Conservation (phyloP, 805 yeast species). For the Hanseniaspora occidentalis region DNA sequence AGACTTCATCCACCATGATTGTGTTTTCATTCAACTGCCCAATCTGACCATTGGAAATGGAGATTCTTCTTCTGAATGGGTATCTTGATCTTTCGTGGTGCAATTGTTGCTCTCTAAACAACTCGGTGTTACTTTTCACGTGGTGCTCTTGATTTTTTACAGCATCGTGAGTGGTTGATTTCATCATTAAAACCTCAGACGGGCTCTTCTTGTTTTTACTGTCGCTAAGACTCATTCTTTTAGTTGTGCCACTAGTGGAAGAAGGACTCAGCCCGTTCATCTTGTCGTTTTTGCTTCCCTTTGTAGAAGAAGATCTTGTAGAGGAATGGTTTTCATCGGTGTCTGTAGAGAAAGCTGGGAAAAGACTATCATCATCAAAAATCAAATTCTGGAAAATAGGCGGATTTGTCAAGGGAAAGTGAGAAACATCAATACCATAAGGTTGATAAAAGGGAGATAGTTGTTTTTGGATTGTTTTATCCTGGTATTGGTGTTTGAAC, state of each 20-base stretch:
- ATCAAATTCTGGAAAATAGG: constrained; percentile 35
- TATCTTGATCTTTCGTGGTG: background rate
- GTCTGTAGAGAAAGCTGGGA: background rate
- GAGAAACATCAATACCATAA: constrained; percentile 31
- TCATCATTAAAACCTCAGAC: too few relatives aligned
- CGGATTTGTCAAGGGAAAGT: constrained; percentile 33
- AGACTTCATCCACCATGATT: constrained; percentile 26
- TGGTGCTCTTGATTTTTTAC: background rate
- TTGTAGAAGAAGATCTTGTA: background rate
- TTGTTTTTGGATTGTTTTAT: background rate
- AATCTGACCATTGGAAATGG: constrained; percentile 77
- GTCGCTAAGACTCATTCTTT: background rate
- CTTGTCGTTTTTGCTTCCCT: background rate
- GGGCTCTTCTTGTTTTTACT: background rate
- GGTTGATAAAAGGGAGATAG: constrained; percentile 33
- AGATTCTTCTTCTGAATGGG: constrained; percentile 44
- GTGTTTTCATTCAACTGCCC: constrained; percentile 48
- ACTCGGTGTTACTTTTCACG: background rate
- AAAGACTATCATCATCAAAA: constrained; percentile 4
- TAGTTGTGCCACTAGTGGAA: background rate
- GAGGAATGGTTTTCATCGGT: background rate
- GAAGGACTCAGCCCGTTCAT: too few relatives aligned
- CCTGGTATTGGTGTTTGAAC: background rate
- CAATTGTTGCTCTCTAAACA: background rate
- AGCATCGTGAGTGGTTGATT: too few relatives aligned